Base-by-base conservation (phyloP, 2,329 filamentous ascomycete genomes). In the Dichotomopilus funicola region DNA sequence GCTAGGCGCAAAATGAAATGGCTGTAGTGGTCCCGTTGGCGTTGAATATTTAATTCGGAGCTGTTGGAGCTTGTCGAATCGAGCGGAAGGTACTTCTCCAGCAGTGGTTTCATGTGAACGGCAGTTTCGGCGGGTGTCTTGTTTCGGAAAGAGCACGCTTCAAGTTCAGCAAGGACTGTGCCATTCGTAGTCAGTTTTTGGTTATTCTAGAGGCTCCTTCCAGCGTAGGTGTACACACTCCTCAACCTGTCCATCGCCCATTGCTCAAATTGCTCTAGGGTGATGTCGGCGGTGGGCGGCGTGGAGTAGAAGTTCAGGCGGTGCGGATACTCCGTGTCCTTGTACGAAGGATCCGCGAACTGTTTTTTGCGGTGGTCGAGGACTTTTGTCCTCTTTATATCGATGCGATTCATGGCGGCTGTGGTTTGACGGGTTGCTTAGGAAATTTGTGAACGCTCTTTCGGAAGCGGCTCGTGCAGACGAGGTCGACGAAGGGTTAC, bases 1-100 rank as follows among this genome's bases (percentile, higher is more conserved):
- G 94, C 94, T 44, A 99, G 82, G 0, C 94, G 85, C 5, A 99
- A 81, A 59, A 97, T 99, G 70, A 96, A 99, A 71, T 99, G 94
- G 54, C 89, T 94, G 73, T 97, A 99, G 72, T 99, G 94, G 65
- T 99, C 94, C 69, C 94, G 95, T 70, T 92, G 88, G 34, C 92
- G 81, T 73, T 99, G 89, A 37, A 82, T 73, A 31, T 81, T 78
- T 11, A 92, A 73, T 65, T 75, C 80, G 61, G 70, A 73, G 44
- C 71, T 78, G 58, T 66, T 76, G 1, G 88, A 88, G 54, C 82
- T 86, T 66, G 91, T 92, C 44, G 87, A 80, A 59, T 86, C 83
- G 13, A 96, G 83, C 0, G 88, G 88, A 4, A 96, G 79, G 71
- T 90, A 88, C 73, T 96, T 96, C 58, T 91, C 83, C 50, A 97